Evolutionary conservation across 495 filamentous ascomycete species (phyloP), one percentile per base, ranked within the genome.

Genomic region (Penicillium ochrochloron): DNA sequence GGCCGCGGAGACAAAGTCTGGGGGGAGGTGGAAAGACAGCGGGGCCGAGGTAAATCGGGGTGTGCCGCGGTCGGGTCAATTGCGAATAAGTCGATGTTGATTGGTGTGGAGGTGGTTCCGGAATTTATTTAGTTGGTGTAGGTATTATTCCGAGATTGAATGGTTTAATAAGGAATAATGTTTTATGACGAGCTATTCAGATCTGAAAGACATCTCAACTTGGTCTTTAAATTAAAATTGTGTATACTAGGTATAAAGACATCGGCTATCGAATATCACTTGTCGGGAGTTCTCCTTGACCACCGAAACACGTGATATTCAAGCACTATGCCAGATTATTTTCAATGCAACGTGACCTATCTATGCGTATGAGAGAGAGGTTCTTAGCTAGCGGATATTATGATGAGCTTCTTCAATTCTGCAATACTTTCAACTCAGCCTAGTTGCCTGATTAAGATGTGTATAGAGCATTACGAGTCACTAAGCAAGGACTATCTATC

Each of bases 41-140:
- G 70, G 72, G 68, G 70, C 72, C 74, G 72, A 75, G 73, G 74
- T 76, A 61, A 62, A 54, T 9, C 55, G 11, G 35, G 12, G 34
- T 56, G 44, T 53, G 64, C 71, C 69, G 69, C 73, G 73, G 73
- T 70, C 66, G 53, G 15, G 17, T 25, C 55, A 55, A 68, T 66
- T 60, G 53, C 25, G 64, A 64, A 65, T 67, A 14, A 12, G 23
- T 7, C 5, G 5, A 5, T 23, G 55, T 19, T 73, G 70, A 73
- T 75, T 76, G 73, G 74, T 31, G 31, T 23, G 11, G 31, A 27
- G 23, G 33, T 14, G 37, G 35, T 14, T 11, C 15, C 37, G 14
- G 37, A 14, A 41, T 17, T 41, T 41, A 17, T 17, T 41, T 41
- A 17, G 12, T 41, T 41, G 0, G 37, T 41, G 12, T 33, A 33